Evolutionary conservation across 306 rosid genomes (phyloP), one percentile per base, ranked within the genome.

Genomic region (Carpinus fangiana): DNA sequence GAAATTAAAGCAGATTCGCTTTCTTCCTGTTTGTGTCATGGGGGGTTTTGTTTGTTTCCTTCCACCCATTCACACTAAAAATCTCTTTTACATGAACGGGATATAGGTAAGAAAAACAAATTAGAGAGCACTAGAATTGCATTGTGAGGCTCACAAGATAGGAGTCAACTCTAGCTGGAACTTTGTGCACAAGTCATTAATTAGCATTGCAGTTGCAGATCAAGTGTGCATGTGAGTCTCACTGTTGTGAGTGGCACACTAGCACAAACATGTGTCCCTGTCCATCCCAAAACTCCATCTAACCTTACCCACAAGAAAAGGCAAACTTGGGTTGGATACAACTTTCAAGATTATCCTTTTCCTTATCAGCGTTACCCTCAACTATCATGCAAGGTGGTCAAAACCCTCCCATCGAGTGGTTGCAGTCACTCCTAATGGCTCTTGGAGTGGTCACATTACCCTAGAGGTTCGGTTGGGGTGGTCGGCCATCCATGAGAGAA

Each of bases 121-220:
- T 36, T 14, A 18, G 12, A 8, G 2, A 11, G 20, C 18, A 17
- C 1, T 46, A 68, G 26, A 23, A 23, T 23, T 23, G 86, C 73
- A 81, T 57, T 56, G 79, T 83, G 79, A 78, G 80, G 79, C 82
- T 84, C 87, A 78, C 46, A 31, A 50, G 73, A 52, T 55, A 51
- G 12, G 43, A 79, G 52, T 55, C 73, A 67, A 80, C 59, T 28
- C 13, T 26, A 68, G 45, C 61, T 36, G 79, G 13, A 74, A 34
- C n/a, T 80, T 71, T 70, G 50, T 18, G 51, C 21, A 51, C 57
- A 64, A 48, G 23, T 50, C 23, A 12, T 51, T 50, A 34, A 12
- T 51, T 50, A 34, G 46, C 61, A 75, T 61, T 3, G 12, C 56
- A 69, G 51, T 54, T 31, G 73, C 45, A 50, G 76, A 48, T 41